Percentiles rank a stretch among this genome's conserved stretches.
Evolutionary conservation across 345 rosid genomes (phyloP).

Genomic region (Eucalyptus rudis): DNA sequence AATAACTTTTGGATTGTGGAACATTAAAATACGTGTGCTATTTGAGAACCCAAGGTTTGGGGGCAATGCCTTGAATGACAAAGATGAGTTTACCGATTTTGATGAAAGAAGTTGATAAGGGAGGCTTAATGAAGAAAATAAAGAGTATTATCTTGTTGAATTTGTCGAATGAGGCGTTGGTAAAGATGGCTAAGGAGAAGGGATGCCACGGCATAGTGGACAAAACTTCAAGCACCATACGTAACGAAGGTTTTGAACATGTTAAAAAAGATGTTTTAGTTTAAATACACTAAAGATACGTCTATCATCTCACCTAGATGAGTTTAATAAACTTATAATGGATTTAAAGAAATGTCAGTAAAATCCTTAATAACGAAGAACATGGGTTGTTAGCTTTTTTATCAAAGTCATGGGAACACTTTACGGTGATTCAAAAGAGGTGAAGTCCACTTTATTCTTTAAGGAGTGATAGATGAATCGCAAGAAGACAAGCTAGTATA

Average conservation of each 20-base stretch:
- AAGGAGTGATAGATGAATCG: neutral
- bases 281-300: neutral
- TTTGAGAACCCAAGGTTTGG: neutral
- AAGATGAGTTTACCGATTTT: neutral
- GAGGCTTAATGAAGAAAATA: too few relatives aligned
- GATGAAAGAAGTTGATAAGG: too few relatives aligned
- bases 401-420: too few relatives aligned
- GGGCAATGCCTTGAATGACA: neutral
- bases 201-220: fast-evolving
- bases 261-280: too few relatives aligned
- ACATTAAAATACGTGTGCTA: too few relatives aligned
- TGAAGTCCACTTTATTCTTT: neutral
- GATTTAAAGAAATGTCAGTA: neutral
- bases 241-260: too few relatives aligned
- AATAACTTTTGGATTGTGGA: neutral
- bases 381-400: too few relatives aligned
- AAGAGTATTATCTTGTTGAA: neutral
- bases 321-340: too few relatives aligned
- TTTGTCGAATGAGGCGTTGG: too few relatives aligned
- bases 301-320: neutral
- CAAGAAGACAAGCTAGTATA: neutral
- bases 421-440: too few relatives aligned
- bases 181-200: neutral
- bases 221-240: neutral
- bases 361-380: too few relatives aligned